Evolutionary conservation across 495 filamentous ascomycete species (phyloP).

Genomic region (Corynascus novoguineensis): DNA sequence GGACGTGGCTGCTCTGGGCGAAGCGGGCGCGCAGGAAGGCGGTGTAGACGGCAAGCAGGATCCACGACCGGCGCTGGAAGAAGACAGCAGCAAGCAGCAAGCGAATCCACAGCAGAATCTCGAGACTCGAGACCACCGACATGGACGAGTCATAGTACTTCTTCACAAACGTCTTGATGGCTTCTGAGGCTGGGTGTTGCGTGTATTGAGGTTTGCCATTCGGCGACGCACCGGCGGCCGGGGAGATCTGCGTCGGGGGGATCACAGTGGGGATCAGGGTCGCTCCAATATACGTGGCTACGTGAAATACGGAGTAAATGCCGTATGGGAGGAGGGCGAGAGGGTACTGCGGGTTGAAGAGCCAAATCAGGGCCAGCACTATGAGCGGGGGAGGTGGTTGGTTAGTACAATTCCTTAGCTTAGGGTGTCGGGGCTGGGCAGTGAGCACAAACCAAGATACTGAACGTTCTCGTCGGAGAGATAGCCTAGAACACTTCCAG

Average conservation of each 20-base stretch:
- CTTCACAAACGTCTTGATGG: conserved; percentile 90
- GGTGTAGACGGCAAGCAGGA: conserved; percentile 78
- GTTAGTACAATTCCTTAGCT: conserved; percentile 7
- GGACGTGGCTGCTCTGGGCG: conserved; percentile 86
- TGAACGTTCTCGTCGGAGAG: conserved; percentile 92
- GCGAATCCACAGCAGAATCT: conserved; percentile 77
- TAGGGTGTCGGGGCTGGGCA: background rate
- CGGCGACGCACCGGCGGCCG: conserved; percentile 50
- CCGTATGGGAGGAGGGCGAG: conserved; percentile 89
- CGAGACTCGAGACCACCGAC: conserved; percentile 71
- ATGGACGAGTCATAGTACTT: conserved; percentile 90
- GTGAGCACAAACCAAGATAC: conserved; percentile 64
- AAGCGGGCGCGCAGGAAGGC: conserved; percentile 86
- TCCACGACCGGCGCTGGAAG: conserved; percentile 86
- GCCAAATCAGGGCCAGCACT: conserved; percentile 96
- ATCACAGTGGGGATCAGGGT: conserved; percentile 63
- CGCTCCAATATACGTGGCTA: conserved; percentile 73
- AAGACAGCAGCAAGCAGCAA: conserved; percentile 70
- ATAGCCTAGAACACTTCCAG: conserved; percentile 56
- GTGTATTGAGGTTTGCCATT: conserved; percentile 56
- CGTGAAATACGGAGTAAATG: conserved; percentile 97
- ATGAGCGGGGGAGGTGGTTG: conserved; percentile 6
- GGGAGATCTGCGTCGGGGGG: conserved; percentile 38
- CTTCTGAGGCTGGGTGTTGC: conserved; percentile 65
- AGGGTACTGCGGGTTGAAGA: conserved; percentile 80